Percentiles rank a stretch among this genome's conserved stretches.
Conservation (phyloP, 306 rosid species). For the Dalbergia cultrata region DNA sequence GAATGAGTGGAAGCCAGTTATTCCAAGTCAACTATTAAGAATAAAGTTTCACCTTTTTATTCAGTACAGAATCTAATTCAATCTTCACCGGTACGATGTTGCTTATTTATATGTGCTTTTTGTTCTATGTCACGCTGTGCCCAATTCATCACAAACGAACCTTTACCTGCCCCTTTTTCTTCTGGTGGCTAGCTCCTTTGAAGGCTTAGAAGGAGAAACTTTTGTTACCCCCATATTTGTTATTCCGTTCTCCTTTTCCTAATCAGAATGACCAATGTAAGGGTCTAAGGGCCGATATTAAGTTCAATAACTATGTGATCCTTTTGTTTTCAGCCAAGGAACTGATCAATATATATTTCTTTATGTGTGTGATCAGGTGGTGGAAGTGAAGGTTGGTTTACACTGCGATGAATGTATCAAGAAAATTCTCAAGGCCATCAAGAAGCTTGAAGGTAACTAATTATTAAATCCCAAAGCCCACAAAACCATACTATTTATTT, state of each 20-base stretch:
- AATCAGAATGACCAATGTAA: conserved; percentile 63
- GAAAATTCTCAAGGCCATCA: conserved; percentile 87
- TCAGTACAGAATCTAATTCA: conserved; percentile 64
- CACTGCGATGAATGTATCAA: conserved; percentile 90
- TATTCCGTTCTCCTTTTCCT: neutral
- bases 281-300: conserved; percentile 46
- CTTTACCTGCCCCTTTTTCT: neutral
- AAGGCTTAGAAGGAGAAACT: neutral
- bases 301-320: neutral
- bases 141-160: neutral
- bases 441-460: conserved; percentile 76
- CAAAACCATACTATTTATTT: neutral
- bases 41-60: conserved; percentile 47
- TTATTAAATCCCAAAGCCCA: neutral
- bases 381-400: conserved; percentile 87
- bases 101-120: conserved; percentile 27
- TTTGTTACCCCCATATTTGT: neutral
- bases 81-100: neutral
- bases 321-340: conserved; percentile 3
- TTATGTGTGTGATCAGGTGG: conserved; percentile 57
- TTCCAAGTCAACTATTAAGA: conserved; percentile 44
- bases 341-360: conserved; percentile 21
- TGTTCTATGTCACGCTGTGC: neutral
- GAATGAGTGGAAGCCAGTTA: conserved; percentile 51
- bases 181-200: neutral